Evolutionary conservation across 208 protist genomes (phyloP).

Genomic region (Leishmania martiniquensis): DNA sequence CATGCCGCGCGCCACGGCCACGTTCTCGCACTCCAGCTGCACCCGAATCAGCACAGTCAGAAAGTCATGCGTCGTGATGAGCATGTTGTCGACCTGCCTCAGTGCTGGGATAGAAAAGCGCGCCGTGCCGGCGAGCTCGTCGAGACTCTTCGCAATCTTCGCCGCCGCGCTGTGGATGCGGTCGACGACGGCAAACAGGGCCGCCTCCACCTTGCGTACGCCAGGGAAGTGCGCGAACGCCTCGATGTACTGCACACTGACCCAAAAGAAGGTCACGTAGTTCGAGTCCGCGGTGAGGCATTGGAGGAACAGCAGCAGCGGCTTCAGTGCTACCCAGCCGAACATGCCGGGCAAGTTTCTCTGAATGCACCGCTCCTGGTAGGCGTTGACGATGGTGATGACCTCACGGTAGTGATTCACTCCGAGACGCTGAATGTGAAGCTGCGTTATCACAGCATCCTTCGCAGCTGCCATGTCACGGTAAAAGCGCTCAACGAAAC

Average conservation of each 20-base stretch:
- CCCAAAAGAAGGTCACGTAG: constrained; percentile 91
- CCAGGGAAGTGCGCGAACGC: constrained; percentile 68
- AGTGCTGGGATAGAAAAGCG: constrained; percentile 59
- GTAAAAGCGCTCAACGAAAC: constrained; percentile 71
- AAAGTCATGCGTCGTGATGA: constrained; percentile 65
- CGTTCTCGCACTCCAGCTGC: constrained; percentile 89
- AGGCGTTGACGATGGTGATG: constrained; percentile 66
- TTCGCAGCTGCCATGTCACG: constrained; percentile 57
- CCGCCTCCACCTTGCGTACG: constrained; percentile 63
- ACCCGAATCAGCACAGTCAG: constrained; percentile 74
- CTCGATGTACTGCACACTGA: constrained; percentile 85
- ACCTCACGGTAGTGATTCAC: constrained; percentile 67
- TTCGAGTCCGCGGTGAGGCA: constrained; percentile 84
- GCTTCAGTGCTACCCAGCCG: constrained; percentile 75
- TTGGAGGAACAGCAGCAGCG: constrained; percentile 73
- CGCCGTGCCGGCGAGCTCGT: constrained; percentile 32
- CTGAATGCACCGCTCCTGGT: constrained; percentile 66
- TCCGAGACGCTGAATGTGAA: constrained; percentile 68
- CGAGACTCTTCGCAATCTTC: constrained; percentile 51
- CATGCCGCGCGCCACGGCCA: constrained; percentile 72
- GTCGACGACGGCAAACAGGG: constrained; percentile 75
- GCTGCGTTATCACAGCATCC: constrained; percentile 82
- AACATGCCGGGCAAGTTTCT: constrained; percentile 78
- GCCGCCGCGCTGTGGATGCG: constrained; percentile 66
- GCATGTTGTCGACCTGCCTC: constrained; percentile 49